These are phyloP conservation scores for Backusella liffmaniae DNA, from an alignment of 192 early-diverging fungal species.

Conservation along the genomic window DNA sequence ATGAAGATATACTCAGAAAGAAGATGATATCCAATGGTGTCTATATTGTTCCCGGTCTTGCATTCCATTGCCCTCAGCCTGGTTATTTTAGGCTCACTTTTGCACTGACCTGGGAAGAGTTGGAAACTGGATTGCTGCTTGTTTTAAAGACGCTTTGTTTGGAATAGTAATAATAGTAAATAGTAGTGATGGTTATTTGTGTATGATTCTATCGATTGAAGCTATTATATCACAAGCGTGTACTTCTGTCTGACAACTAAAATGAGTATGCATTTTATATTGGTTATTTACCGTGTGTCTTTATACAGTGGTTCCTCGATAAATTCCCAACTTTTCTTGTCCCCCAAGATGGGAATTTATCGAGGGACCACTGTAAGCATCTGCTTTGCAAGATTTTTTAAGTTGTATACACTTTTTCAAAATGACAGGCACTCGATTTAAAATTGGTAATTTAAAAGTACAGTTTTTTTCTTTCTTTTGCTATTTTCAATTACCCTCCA, in stretches of 20 bases:
- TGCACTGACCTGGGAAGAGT: slow-evolving; percentile 43
- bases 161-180: not conserved
- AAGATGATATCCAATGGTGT: slow-evolving; percentile 52
- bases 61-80: slow-evolving; percentile 55
- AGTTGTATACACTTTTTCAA: too few relatives aligned
- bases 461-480: too few relatives aligned
- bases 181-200: not conserved
- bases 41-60: slow-evolving; percentile 67
- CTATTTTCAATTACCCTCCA: too few relatives aligned
- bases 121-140: slow-evolving; percentile 43
- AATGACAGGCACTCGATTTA: too few relatives aligned
- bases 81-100: slow-evolving; percentile 73
- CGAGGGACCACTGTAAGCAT: too few relatives aligned
- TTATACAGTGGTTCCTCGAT: too few relatives aligned
- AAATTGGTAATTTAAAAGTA: too few relatives aligned
- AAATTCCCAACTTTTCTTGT: too few relatives aligned
- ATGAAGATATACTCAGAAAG: slow-evolving; percentile 53
- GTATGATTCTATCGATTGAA: not conserved
- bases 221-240: not conserved
- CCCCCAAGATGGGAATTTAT: too few relatives aligned
- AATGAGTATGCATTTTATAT: not conserved
- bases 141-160: not conserved
- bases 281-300: too few relatives aligned
- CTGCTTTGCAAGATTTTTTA: too few relatives aligned
- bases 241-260: not conserved